These are phyloP conservation scores for Mycena citricolor DNA, from an alignment of 1,284 basidiomycete genomes.

Conservation along the genomic window DNA sequence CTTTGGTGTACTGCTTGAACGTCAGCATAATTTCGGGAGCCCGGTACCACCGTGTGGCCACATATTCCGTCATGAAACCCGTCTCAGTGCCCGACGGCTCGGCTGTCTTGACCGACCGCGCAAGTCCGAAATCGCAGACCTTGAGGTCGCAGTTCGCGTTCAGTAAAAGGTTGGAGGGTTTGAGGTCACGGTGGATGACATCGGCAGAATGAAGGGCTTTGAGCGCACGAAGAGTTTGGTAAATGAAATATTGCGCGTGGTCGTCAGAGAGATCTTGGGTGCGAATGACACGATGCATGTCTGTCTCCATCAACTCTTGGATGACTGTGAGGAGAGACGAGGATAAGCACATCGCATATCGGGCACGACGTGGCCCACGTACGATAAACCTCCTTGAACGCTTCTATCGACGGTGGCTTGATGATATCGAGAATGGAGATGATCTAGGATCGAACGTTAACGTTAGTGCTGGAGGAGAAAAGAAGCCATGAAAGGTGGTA, in stretches of 20 bases:
- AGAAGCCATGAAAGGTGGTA: conserved; percentile 23
- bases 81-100: conserved; percentile 81
- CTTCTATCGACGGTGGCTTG: conserved; percentile 82
- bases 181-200: conserved; percentile 15
- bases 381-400: conserved; percentile 92
- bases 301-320: conserved; percentile 75
- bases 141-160: conserved; percentile 8
- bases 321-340: conserved; percentile 49
- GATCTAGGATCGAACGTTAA: conserved; percentile 52
- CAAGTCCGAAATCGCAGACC: conserved; percentile 10
- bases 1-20: conserved; percentile 94
- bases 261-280: conserved; percentile 86
- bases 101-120: conserved; percentile 77
- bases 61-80: conserved; percentile 93
- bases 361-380: conserved; percentile 71
- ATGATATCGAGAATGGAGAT: conserved; percentile 95
- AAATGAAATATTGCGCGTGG: conserved; percentile 91
- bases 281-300: conserved; percentile 86
- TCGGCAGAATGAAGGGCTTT: conserved; percentile 10
- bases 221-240: conserved; percentile 58
- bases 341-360: conserved; percentile 75
- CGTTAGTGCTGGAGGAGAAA: conserved; percentile 13
- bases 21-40: conserved; percentile 96
- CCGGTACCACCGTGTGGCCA: conserved; percentile 90
- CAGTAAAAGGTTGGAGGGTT: conserved; percentile 6